phyloP scores from a whole-genome alignment of 2,329 filamentous ascomycete genomes.

The Monascus ruber region DNA sequence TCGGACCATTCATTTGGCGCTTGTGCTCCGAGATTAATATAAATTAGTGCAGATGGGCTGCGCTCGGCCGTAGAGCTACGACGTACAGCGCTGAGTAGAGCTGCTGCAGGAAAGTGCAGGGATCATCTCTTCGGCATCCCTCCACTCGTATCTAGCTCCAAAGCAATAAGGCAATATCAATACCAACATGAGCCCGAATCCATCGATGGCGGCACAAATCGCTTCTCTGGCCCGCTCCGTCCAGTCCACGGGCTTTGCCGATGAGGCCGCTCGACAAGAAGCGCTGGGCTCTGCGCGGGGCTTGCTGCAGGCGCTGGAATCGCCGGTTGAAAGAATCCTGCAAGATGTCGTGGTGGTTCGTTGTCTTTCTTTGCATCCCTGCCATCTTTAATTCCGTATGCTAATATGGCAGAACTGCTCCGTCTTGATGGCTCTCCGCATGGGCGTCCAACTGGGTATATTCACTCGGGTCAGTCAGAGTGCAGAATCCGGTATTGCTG shows the following conservation, averaged over 20 bases:
- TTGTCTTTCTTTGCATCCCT: background rate
- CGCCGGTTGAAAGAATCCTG: conserved; percentile 6
- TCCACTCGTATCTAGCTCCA: no score
- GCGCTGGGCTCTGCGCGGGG: conserved; percentile 4
- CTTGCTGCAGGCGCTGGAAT: conserved; percentile 3
- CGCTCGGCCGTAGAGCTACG: no score
- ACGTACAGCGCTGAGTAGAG: no score
- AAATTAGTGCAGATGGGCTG: no score
- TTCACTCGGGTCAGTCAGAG: conserved; percentile 2
- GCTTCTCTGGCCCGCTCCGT: conserved; percentile 1
- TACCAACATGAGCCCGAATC: background rate
- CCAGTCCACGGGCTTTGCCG: conserved; percentile 1
- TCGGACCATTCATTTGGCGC: no score
- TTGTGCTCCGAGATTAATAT: no score
- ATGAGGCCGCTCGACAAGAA: conserved; percentile 3
- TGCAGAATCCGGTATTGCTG: background rate
- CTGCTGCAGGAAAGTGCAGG: no score
- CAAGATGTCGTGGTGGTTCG: conserved; percentile 7
- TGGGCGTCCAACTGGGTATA: conserved; percentile 7
- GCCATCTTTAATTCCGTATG: background rate
- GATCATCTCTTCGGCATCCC: no score
- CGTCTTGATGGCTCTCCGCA: conserved; percentile 6
- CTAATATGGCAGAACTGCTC: background rate
- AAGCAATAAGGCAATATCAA: background rate
- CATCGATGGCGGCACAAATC: conserved; percentile 1